A percentile compares a stretch with the other conserved stretches of the same genome.
phyloP scores from a whole-genome alignment of 208 protist species.

The Trypanosoma mega region DNA sequence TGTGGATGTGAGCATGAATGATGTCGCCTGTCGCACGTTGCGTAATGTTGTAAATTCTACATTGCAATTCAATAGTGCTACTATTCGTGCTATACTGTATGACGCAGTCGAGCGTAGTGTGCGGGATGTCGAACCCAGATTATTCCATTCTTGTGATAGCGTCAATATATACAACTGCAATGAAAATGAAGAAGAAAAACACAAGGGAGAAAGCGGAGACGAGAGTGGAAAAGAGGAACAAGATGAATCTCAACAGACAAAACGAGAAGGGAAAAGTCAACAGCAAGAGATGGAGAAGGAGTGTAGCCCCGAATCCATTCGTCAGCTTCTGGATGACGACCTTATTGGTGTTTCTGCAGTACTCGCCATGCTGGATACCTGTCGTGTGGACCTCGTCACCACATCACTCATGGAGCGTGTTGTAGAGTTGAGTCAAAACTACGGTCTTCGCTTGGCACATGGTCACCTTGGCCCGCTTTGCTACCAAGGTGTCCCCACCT shows the following conservation, averaged over 20 bases:
- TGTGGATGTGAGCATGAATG: conserved; percentile 26
- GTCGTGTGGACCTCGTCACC: conserved; percentile 18
- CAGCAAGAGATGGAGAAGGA: too few relatives aligned
- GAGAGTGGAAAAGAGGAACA: too few relatives aligned
- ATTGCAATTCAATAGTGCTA: conserved; percentile 12
- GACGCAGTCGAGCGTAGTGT: conserved; percentile 10
- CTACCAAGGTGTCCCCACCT: not conserved
- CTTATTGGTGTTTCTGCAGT: conserved; percentile 22
- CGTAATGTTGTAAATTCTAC: conserved; percentile 14
- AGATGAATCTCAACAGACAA: too few relatives aligned
- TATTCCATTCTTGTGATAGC: not conserved
- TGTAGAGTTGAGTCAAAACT: conserved; percentile 11
- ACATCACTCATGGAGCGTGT: conserved; percentile 15
- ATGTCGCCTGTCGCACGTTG: conserved; percentile 26
- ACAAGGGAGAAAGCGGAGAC: too few relatives aligned
- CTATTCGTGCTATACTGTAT: conserved; percentile 13
- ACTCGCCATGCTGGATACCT: conserved; percentile 29
- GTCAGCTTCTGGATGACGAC: conserved; percentile 2
- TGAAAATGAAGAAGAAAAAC: too few relatives aligned
- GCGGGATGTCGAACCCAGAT: not conserved
- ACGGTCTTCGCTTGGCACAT: conserved; percentile 15
- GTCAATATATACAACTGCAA: too few relatives aligned
- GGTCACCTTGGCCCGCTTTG: conserved; percentile 8
- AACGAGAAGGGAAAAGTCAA: too few relatives aligned
- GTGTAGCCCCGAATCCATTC: too few relatives aligned